Percentiles rank a stretch among this genome's conserved stretches.
Evolutionary conservation across 1,284 basidiomycete species (phyloP).

Genomic region (Cerrena zonata): DNA sequence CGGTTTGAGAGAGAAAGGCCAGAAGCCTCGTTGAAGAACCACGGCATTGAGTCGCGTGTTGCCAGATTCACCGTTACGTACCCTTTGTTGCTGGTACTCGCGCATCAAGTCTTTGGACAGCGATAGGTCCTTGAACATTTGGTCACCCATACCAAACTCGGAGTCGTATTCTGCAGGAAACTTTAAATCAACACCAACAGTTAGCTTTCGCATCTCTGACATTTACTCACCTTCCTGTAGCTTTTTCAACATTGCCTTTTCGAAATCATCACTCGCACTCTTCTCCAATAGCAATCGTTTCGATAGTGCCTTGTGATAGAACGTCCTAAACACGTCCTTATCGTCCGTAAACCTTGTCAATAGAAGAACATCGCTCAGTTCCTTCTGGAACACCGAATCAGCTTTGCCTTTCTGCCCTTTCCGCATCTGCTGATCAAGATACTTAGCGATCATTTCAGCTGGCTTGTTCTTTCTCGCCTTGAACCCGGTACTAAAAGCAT

Average conservation of each 20-base stretch:
- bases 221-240: slow-evolving; percentile 71
- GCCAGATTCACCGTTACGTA: slow-evolving; percentile 15
- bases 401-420: slow-evolving; percentile 73
- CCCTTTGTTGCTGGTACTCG: slow-evolving; percentile 43
- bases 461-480: slow-evolving; percentile 80
- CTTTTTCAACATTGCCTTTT: slow-evolving; percentile 82
- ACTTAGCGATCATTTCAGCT: slow-evolving; percentile 92
- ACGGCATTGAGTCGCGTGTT: slow-evolving; percentile 50
- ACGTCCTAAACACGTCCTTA: slow-evolving; percentile 90
- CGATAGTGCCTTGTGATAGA: slow-evolving; percentile 86
- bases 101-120: slow-evolving; percentile 66
- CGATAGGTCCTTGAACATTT: slow-evolving; percentile 85
- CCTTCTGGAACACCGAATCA: slow-evolving; percentile 64
- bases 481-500: slow-evolving; percentile 80
- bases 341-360: slow-evolving; percentile 87
- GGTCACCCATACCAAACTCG: slow-evolving; percentile 81
- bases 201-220: background rate
- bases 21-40: slow-evolving; percentile 70
- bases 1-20: slow-evolving; percentile 62
- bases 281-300: slow-evolving; percentile 83
- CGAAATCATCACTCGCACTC: slow-evolving; percentile 88
- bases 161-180: slow-evolving; percentile 68
- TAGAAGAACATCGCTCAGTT: slow-evolving; percentile 73
- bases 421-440: slow-evolving; percentile 82
- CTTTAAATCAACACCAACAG: slow-evolving; percentile 1